Percentiles rank a stretch among this genome's conserved stretches.
Evolutionary conservation across 2,329 filamentous ascomycete species (phyloP).

Genomic region (Pezicula radicicola): DNA sequence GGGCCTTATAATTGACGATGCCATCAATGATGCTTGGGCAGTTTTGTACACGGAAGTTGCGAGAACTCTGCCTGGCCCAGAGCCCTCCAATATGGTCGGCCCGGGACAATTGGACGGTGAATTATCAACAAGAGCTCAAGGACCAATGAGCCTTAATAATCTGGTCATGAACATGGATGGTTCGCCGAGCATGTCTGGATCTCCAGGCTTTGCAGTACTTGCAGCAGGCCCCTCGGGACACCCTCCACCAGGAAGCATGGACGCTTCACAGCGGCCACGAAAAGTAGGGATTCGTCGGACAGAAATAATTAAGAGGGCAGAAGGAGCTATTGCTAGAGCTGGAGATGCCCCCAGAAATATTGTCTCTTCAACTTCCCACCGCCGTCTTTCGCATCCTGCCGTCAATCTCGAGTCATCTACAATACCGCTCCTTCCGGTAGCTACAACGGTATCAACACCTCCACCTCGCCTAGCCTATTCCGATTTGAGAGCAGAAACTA

Average conservation of each 20-base stretch:
- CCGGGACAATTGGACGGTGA: conserved; percentile 41
- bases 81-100: conserved; percentile 38
- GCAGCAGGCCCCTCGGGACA: not conserved
- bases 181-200: not conserved
- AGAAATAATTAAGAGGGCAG: conserved; percentile 60
- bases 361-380: conserved; percentile 27
- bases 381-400: conserved; percentile 32
- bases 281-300: conserved; percentile 26
- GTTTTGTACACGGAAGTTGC: conserved; percentile 68
- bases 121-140: conserved; percentile 25
- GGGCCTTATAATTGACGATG: conserved; percentile 78
- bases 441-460: conserved; percentile 5
- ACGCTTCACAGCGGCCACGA: conserved; percentile 19
- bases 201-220: not conserved
- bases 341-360: conserved; percentile 29
- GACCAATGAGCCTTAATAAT: conserved; percentile 28
- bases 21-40: conserved; percentile 89
- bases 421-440: not conserved
- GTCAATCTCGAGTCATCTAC: conserved; percentile 33
- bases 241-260: conserved; percentile 15
- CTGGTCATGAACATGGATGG: conserved; percentile 28
- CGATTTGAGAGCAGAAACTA: conserved; percentile 33
- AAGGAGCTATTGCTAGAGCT: conserved; percentile 51
- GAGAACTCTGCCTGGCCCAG: conserved; percentile 46
- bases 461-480: conserved; percentile 29